Evolutionary conservation across 164 flowering plant genomes (phyloP), one percentile per base, ranked within the genome.

Genomic region (Tinospora cordifolia): DNA sequence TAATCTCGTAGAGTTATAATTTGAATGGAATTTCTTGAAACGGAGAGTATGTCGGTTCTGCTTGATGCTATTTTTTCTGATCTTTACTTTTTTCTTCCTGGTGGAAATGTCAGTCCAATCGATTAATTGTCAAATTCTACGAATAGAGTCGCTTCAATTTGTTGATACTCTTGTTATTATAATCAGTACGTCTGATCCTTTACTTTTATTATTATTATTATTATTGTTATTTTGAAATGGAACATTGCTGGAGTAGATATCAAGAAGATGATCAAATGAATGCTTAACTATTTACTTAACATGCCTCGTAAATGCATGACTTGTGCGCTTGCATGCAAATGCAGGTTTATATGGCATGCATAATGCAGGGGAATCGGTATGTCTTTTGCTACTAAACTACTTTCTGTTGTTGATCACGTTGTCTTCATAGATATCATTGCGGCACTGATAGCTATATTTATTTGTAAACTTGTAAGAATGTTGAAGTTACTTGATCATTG

Each of bases 281-380:
- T 30, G 36, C 36, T 30, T 30, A 30, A 30, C 36, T 30, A 30
- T 30, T 1, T 30, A 30, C 36, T 30, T 30, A 30, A 30, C 36
- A 30, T 30, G 4, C 36, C 2, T 30, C 36, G 36, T 47, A 47
- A 34, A 40, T 71, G 40, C 25, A 65, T 69, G 25, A 47, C 38
- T 41, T 66, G 44, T 63, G 8, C 34, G 14, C 14, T 13, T 24
- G 39, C 34, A 49, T 58, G 15, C 66, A 54, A 54, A 44, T 79
- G 81, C 86, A 93, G 98, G 95, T 93, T n/a, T 86, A 90, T 80
- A 93, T 93, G 98, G 96, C 98, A 46, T 91, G 96, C 77, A 78
- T 93, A 77, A 79, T 79, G 81, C 87, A 86, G 21, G 94, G 91
- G 39, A 86, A 84, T 30, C 73, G 90, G 97, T 93, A 72, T 80